Percentiles rank a stretch among this genome's conserved stretches.
Conservation (phyloP, 1,284 basidiomycete species). For the Phellinidium pouzarii region DNA sequence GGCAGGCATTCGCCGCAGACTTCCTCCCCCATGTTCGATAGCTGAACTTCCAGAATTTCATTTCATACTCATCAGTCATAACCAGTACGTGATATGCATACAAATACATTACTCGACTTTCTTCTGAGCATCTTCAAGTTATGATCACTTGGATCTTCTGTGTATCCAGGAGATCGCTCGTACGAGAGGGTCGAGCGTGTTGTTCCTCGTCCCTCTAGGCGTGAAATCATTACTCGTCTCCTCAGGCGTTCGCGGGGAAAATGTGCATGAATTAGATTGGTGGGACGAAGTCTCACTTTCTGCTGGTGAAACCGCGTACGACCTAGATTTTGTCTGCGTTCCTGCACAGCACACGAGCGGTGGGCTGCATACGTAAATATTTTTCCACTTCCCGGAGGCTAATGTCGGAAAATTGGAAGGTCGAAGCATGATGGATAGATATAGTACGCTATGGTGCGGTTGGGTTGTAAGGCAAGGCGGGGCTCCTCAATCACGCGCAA, state of each 20-base stretch:
- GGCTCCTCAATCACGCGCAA: slow-evolving; percentile 3
- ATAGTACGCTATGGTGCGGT: slow-evolving; percentile 29
- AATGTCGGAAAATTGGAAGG: slow-evolving; percentile 20
- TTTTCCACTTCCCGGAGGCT: background rate
- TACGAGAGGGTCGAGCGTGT: slow-evolving; percentile 21
- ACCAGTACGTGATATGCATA: slow-evolving; percentile 26
- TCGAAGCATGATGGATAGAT: slow-evolving; percentile 25
- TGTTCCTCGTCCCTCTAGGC: slow-evolving; percentile 27
- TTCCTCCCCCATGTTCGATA: slow-evolving; percentile 29
- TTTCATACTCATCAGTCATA: slow-evolving; percentile 31
- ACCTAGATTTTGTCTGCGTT: slow-evolving; percentile 26
- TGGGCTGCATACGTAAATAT: slow-evolving; percentile 15
- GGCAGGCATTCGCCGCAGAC: slow-evolving; percentile 25
- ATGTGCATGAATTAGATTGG: slow-evolving; percentile 30
- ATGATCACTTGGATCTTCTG: slow-evolving; percentile 30
- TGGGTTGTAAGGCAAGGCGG: slow-evolving; percentile 27
- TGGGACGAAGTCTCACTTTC: slow-evolving; percentile 23
- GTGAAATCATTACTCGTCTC: slow-evolving; percentile 26
- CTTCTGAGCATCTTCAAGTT: slow-evolving; percentile 20
- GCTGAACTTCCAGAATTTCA: slow-evolving; percentile 29
- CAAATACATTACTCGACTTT: background rate
- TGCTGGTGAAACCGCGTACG: background rate
- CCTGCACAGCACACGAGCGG: slow-evolving; percentile 32
- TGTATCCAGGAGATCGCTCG: slow-evolving; percentile 24
- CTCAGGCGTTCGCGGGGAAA: slow-evolving; percentile 23